A percentile compares a stretch with the other conserved stretches of the same genome.
phyloP scores from a whole-genome alignment of 1,139 yeast genomes.

The Pichia cactophila region DNA sequence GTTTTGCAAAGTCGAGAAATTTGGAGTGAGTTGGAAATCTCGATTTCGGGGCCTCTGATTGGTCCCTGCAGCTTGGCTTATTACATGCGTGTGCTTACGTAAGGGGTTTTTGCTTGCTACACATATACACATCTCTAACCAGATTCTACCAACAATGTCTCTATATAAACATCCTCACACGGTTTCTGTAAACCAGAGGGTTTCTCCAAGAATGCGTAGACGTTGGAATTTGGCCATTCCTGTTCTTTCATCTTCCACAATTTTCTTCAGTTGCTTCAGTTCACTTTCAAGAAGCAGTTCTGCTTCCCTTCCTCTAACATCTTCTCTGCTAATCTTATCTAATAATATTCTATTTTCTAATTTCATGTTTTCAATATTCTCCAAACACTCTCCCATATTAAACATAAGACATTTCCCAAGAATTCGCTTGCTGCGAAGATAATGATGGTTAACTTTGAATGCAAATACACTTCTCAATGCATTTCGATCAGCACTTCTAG shows the following conservation, averaged over 20 bases:
- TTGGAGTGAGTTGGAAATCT: neutral
- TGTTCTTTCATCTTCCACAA: slow-evolving; percentile 50
- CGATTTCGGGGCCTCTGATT: slow-evolving; percentile 1
- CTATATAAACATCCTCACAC: slow-evolving; percentile 1
- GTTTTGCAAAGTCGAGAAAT: slow-evolving; percentile 1
- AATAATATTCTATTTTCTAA: slow-evolving; percentile 58
- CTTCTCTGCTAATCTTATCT: slow-evolving; percentile 80
- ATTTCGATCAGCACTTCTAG: slow-evolving; percentile 85
- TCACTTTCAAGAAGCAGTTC: slow-evolving; percentile 71
- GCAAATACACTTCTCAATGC: slow-evolving; percentile 83
- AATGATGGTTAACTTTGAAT: slow-evolving; percentile 45
- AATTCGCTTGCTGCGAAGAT: slow-evolving; percentile 28
- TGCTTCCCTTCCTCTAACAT: slow-evolving; percentile 76
- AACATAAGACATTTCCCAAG: slow-evolving; percentile 51
- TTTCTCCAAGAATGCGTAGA: slow-evolving; percentile 46
- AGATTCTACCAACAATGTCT: too few species aligned
- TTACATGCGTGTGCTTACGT: neutral
- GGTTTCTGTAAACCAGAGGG: slow-evolving; percentile 33
- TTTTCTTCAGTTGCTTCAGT: slow-evolving; percentile 55
- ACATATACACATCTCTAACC: too few species aligned
- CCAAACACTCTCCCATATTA: slow-evolving; percentile 60
- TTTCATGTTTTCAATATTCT: slow-evolving; percentile 50
- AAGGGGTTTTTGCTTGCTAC: neutral
- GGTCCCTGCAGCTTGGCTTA: neutral
- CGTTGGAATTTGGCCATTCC: slow-evolving; percentile 49